phyloP scores from a whole-genome alignment of 805 yeast species.

The Teunomyces barrocoloradensis region DNA sequence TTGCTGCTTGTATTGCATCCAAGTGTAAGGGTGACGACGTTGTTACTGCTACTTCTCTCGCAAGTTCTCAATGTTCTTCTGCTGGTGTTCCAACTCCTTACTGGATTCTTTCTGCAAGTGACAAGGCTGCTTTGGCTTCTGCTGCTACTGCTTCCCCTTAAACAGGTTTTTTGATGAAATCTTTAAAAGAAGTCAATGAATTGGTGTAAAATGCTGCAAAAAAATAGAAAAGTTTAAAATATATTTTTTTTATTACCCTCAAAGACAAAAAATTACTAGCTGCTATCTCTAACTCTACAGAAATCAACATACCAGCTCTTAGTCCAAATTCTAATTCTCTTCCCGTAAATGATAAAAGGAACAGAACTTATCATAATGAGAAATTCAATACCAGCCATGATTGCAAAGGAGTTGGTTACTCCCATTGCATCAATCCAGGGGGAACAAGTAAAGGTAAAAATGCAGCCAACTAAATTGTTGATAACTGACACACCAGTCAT shows the following conservation, averaged over 20 bases:
- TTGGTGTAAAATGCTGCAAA: neutral
- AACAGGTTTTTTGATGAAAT: neutral
- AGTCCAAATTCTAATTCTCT: constrained; percentile 56
- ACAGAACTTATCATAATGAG: constrained; percentile 54
- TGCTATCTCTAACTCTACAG: constrained; percentile 37
- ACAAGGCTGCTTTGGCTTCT: constrained; percentile 19
- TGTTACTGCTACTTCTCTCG: constrained; percentile 25
- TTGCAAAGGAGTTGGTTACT: constrained; percentile 56
- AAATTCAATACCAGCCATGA: constrained; percentile 58
- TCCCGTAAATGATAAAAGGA: constrained; percentile 62
- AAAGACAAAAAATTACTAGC: neutral
- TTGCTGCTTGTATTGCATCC: constrained; percentile 33
- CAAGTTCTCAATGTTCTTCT: constrained; percentile 30
- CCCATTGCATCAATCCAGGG: constrained; percentile 58
- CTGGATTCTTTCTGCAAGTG: constrained; percentile 27
- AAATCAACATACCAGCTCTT: constrained; percentile 52
- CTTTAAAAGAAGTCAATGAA: neutral
- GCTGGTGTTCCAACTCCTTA: constrained; percentile 36
- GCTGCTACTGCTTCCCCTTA: constrained; percentile 19
- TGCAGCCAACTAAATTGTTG: constrained; percentile 62
- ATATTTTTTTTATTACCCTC: neutral
- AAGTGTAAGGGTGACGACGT: constrained; percentile 30
- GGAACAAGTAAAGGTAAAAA: constrained; percentile 65
- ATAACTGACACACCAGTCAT: constrained; percentile 69
- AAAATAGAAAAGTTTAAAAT: neutral